Evolutionary conservation across 441 rosid genomes (phyloP).

Genomic region (Manihot esculenta): DNA sequence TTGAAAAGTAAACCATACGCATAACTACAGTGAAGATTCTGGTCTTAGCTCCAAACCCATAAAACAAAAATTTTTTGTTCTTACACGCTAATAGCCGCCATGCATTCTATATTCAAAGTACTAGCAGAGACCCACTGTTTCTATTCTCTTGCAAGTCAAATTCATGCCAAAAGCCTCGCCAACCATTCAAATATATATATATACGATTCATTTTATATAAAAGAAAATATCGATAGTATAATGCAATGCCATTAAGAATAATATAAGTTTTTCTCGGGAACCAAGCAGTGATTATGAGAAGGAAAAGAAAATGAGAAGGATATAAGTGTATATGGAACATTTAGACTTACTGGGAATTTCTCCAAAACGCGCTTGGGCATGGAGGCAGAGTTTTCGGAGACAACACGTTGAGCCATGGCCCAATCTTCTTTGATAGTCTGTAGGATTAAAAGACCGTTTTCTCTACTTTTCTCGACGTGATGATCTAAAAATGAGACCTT

Average conservation of each 20-base stretch:
- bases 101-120: constrained; percentile 12
- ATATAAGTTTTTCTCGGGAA: not conserved
- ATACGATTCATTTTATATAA: too few species aligned
- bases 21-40: not conserved
- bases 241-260: too few species aligned
- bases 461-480: constrained; percentile 30
- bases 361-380: constrained; percentile 26
- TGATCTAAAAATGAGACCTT: constrained; percentile 49
- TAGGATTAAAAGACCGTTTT: constrained; percentile 41
- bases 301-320: too few species aligned
- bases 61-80: too few species aligned
- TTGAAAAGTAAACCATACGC: not conserved
- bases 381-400: constrained; percentile 37
- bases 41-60: constrained; percentile 13
- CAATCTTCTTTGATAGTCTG: constrained; percentile 59
- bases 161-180: too few species aligned
- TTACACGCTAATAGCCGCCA: too few species aligned
- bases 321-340: not conserved
- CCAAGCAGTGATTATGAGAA: not conserved
- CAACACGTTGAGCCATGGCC: constrained; percentile 56
- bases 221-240: too few species aligned
- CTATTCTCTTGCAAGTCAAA: too few species aligned
- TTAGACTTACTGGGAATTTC: constrained; percentile 61
- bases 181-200: too few species aligned
- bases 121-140: not conserved